Evolutionary conservation across 2,329 filamentous ascomycete genomes (phyloP).

Genomic region (Monosporascus sp.): DNA sequence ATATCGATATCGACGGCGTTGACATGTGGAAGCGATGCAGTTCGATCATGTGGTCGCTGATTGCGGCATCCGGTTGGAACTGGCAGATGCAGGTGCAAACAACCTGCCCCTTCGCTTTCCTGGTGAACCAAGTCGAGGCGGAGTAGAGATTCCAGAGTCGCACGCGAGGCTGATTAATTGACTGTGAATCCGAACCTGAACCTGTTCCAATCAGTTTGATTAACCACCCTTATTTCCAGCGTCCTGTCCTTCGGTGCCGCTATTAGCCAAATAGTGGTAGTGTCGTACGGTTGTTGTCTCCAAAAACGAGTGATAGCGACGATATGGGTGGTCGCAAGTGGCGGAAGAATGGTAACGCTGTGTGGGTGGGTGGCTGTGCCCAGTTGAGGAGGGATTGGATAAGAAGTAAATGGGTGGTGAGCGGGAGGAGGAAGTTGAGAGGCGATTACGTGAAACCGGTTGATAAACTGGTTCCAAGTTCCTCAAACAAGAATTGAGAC

Average conservation of each 20-base stretch:
- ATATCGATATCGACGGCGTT: constrained; percentile 10
- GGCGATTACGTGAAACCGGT: too few relatives aligned
- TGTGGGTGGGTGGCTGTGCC: too few relatives aligned
- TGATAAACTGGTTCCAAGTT: too few relatives aligned
- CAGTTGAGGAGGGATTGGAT: too few relatives aligned
- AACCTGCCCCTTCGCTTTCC: not conserved
- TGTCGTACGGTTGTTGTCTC: not conserved
- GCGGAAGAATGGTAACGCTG: too few relatives aligned
- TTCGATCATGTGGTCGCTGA: not conserved
- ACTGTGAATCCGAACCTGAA: not conserved
- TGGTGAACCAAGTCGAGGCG: not conserved
- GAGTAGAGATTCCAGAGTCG: not conserved
- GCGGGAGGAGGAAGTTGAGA: too few relatives aligned
- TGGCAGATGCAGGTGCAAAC: not conserved
- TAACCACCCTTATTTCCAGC: too few relatives aligned
- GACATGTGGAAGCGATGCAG: constrained; percentile 16
- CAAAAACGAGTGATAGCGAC: too few relatives aligned
- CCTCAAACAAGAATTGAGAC: too few relatives aligned
- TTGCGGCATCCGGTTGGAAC: not conserved
- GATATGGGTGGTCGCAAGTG: too few relatives aligned
- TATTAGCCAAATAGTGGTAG: not conserved
- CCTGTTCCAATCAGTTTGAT: not conserved
- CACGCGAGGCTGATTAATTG: not conserved
- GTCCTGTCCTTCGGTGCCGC: not conserved
- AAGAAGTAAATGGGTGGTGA: too few relatives aligned